phyloP scores from a whole-genome alignment of 305 asterid genomes.

The Plantago coronopus region DNA sequence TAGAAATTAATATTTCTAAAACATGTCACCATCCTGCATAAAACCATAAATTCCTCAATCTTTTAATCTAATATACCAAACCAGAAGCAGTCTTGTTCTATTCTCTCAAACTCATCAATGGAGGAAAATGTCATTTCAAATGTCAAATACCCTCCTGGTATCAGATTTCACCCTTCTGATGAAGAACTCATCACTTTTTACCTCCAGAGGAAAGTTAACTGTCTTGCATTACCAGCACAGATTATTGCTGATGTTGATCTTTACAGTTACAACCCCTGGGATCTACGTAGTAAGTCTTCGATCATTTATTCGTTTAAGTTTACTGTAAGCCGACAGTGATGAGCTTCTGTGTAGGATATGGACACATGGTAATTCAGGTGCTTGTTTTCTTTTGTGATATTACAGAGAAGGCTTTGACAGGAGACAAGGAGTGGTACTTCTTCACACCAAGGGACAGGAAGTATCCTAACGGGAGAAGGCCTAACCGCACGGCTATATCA shows the following conservation, averaged over 20 bases:
- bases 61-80: neutral
- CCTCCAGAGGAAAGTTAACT: conserved; percentile 9
- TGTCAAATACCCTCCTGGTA: conserved; percentile 7
- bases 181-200: conserved; percentile 7
- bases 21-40: conserved; percentile 7
- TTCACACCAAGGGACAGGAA: conserved; percentile 10
- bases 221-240: neutral
- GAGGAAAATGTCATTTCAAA: neutral
- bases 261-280: conserved; percentile 9
- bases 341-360: neutral
- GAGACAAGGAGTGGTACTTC: conserved; percentile 10
- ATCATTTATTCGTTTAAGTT: neutral
- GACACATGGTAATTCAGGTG: neutral
- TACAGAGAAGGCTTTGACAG: conserved; percentile 10
- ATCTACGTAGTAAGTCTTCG: conserved; percentile 7
- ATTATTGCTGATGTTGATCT: conserved; percentile 11
- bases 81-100: neutral
- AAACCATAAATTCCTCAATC: neutral
- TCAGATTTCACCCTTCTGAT: conserved; percentile 7
- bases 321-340: neutral
- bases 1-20: neutral
- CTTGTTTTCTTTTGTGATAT: neutral
- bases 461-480: conserved; percentile 10
- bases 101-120: conserved; percentile 8
- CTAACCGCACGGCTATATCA: conserved; percentile 7